These are phyloP conservation scores for Diaporthe ilicicola DNA, from an alignment of 2,329 filamentous ascomycete species.

Conservation along the genomic window DNA sequence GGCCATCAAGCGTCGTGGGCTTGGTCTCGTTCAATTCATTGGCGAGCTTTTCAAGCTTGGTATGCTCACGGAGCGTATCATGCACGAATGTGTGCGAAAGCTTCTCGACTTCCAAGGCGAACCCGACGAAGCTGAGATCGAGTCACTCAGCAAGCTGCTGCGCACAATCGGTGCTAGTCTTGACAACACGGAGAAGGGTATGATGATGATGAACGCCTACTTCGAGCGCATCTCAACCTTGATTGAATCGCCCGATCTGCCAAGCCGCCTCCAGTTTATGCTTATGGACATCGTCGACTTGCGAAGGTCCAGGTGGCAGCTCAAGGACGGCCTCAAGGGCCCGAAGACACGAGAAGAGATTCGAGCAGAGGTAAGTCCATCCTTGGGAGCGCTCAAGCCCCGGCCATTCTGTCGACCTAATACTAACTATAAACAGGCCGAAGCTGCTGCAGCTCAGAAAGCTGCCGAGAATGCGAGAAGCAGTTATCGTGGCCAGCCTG, in stretches of 20 bases:
- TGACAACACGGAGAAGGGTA: conserved; percentile 83
- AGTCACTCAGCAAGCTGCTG: conserved; percentile 92
- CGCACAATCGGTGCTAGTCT: conserved; percentile 91
- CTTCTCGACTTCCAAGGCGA: conserved; percentile 93
- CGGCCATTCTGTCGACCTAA: background rate
- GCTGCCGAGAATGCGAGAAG: conserved; percentile 74
- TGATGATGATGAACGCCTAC: conserved; percentile 89
- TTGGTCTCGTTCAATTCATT: conserved; percentile 98
- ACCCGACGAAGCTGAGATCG: conserved; percentile 95
- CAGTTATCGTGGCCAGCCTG: conserved; percentile 72
- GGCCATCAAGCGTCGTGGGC: conserved; percentile 93
- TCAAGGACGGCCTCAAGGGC: conserved; percentile 91
- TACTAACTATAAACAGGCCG: conserved; percentile 56
- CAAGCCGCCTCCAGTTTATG: conserved; percentile 95
- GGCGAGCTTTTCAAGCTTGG: conserved; percentile 98
- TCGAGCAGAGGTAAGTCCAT: conserved; percentile 73
- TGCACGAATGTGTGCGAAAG: conserved; percentile 99
- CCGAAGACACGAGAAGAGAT: conserved; percentile 97
- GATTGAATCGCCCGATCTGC: conserved; percentile 80
- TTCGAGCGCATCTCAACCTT: conserved; percentile 88
- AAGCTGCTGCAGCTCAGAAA: conserved; percentile 81
- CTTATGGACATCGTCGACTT: conserved; percentile 93
- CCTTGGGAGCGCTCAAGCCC: background rate
- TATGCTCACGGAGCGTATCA: conserved; percentile 99
- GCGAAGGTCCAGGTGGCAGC: conserved; percentile 78